These are phyloP conservation scores for Chaetothyriales sp. DNA, from an alignment of 2,329 filamentous ascomycete species.

Conservation along the genomic window DNA sequence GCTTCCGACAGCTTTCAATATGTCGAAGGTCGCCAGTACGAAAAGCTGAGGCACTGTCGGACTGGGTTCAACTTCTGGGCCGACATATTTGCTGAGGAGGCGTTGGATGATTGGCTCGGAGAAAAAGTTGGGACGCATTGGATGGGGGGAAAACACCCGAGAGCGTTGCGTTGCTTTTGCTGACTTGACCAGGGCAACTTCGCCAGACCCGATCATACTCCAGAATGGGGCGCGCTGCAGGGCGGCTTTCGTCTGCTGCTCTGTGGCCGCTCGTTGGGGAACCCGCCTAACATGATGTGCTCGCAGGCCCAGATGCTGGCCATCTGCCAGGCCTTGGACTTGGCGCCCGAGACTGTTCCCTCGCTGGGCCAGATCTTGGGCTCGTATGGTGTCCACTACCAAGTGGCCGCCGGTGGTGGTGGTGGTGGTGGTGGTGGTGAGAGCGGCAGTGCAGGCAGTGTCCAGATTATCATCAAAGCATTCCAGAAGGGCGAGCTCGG, in stretches of 20 bases:
- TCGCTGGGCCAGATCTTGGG: not conserved
- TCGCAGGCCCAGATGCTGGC: not conserved
- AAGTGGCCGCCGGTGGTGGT: not conserved
- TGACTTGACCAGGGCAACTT: too few species aligned
- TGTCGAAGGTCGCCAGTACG: too few species aligned
- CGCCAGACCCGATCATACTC: constrained; percentile 8
- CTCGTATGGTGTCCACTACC: not conserved
- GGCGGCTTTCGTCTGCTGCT: not conserved
- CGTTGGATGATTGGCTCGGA: too few species aligned
- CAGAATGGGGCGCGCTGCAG: not conserved
- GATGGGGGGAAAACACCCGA: too few species aligned
- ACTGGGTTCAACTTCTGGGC: too few species aligned
- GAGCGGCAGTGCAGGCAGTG: not conserved
- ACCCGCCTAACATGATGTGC: not conserved
- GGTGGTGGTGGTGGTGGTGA: too few species aligned
- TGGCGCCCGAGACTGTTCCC: not conserved
- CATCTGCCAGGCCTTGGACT: not conserved
- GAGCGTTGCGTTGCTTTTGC: too few species aligned
- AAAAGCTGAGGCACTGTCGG: too few species aligned
- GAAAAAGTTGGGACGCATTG: too few species aligned
- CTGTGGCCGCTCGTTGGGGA: not conserved
- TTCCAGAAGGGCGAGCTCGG: not conserved
- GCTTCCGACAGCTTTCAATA: too few species aligned
- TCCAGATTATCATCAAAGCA: not conserved
- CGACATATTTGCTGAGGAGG: too few species aligned